Evolutionary conservation across 495 filamentous ascomycete species (phyloP), one percentile per base, ranked within the genome.

Genomic region (Pseudotulostoma volvatum): DNA sequence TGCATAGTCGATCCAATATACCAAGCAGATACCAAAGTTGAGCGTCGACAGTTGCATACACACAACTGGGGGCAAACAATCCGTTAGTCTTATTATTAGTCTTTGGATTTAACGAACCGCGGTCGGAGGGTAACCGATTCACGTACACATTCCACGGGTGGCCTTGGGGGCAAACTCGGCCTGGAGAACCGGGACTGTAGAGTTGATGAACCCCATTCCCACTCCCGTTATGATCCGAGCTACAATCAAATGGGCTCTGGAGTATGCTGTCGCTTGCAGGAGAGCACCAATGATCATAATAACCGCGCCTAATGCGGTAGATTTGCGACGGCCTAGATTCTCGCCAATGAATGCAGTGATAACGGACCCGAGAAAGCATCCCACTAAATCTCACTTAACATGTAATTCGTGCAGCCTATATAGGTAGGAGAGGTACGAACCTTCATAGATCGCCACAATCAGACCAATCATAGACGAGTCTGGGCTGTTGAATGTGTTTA

Each of bases 351-450:
- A 42, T 37, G 63, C 63, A 13, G 67, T 66, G 7, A 63, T 40
- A 13, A 72, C 36, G 1, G 68, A 65, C 0, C 70, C 70, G 1
- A 71, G 52, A 43, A 71, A 74, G 42, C 68, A 71, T 9, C 61
- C 37, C 23, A 28, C 23, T 28, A n/a, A n/a, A n/a, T n/a, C n/a
- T n/a, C n/a, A n/a, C n/a, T n/a, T n/a, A 28, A 28, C 23, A 5
- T 11, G 5, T 11, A 28, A 5, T 5, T 11, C 23, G 11, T 28
- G 11, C 11, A 25, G 25, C n/a, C n/a, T n/a, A n/a, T n/a, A n/a
- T 8, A 8, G 18, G 38, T 31, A 17, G 30, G 20, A 16, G 13
- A 11, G 17, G 11, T n/a, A 15, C 7, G 9, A 18, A 48, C 46
- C 44, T 25, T 57, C 49, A 31, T 52, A 56, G 18, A 58, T 60